phyloP scores from a whole-genome alignment of 2,329 filamentous ascomycete genomes.

The Claviceps capensis region DNA sequence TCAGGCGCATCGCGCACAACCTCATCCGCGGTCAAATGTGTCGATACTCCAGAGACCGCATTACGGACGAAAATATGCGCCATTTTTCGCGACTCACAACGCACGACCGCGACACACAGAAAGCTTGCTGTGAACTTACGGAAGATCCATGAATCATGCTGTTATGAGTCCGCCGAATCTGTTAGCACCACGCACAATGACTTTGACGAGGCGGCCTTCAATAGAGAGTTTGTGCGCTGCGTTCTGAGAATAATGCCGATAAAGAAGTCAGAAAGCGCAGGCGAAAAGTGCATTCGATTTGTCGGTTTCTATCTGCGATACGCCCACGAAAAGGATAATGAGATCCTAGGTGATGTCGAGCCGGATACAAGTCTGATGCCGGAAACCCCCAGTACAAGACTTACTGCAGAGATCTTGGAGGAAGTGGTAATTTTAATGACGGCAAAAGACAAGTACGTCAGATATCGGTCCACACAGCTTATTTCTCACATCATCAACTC shows the following conservation, averaged over 20 bases:
- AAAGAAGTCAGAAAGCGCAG: constrained; percentile 82
- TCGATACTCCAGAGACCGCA: constrained; percentile 56
- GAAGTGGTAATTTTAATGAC: constrained; percentile 62
- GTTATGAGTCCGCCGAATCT: constrained; percentile 43
- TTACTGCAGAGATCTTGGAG: constrained; percentile 62
- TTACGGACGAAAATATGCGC: constrained; percentile 61
- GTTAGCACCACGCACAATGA: constrained; percentile 45
- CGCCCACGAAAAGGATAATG: constrained; percentile 55
- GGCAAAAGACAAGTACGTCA: constrained; percentile 84
- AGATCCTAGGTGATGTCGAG: constrained; percentile 50
- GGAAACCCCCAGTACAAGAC: constrained; percentile 72
- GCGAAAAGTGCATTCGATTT: constrained; percentile 76
- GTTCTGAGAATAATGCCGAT: constrained; percentile 70
- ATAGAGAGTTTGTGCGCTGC: constrained; percentile 71
- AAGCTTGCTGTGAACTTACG: constrained; percentile 79
- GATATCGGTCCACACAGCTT: constrained; percentile 81
- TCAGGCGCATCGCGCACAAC: constrained; percentile 35
- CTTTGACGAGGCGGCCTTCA: constrained; percentile 78
- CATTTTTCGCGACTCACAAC: constrained; percentile 71
- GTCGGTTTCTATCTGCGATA: constrained; percentile 74
- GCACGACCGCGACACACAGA: constrained; percentile 76
- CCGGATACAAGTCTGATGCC: constrained; percentile 57
- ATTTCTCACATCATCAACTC: constrained; percentile 87
- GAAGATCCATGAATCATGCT: constrained; percentile 81
- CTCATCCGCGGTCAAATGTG: constrained; percentile 55